Evolutionary conservation across 1,284 basidiomycete genomes (phyloP).

Genomic region (Irpex rosettiformis): DNA sequence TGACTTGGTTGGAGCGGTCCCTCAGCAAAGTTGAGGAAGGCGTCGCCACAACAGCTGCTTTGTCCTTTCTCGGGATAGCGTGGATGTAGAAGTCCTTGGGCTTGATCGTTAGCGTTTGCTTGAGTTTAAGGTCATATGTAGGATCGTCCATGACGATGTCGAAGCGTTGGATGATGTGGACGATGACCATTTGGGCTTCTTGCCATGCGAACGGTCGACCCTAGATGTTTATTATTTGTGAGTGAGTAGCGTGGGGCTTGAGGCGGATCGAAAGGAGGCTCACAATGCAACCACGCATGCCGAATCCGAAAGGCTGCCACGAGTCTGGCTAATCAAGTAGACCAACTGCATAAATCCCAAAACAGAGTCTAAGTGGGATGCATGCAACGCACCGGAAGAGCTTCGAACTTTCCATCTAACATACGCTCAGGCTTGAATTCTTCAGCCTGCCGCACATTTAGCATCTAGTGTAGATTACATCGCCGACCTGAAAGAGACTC

Average conservation of each 20-base stretch:
- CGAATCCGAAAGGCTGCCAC: conserved; percentile 44
- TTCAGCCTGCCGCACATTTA: conserved; percentile 24
- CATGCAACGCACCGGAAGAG: conserved; percentile 30
- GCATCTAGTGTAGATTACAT: background rate
- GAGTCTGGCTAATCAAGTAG: conserved; percentile 31
- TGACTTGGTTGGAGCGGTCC: conserved; percentile 6
- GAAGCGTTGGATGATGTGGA: conserved; percentile 41
- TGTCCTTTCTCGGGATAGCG: conserved; percentile 31
- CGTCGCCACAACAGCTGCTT: conserved; percentile 11
- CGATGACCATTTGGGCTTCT: conserved; percentile 42
- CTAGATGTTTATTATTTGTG: conserved; percentile 11
- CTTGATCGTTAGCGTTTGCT: conserved; percentile 47
- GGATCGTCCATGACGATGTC: conserved; percentile 42
- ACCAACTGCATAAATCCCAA: background rate
- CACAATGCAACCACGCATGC: conserved; percentile 38
- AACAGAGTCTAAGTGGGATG: background rate
- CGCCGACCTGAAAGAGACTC: conserved; percentile 15
- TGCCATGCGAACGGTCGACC: conserved; percentile 49
- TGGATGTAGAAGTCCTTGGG: conserved; percentile 41
- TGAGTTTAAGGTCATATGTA: conserved; percentile 39
- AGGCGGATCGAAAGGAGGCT: conserved; percentile 4
- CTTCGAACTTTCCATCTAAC: conserved; percentile 43
- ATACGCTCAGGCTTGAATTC: conserved; percentile 44
- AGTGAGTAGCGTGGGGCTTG: background rate
- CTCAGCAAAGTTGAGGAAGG: conserved; percentile 15